Conservation (phyloP, 345 rosid genomes). For the Cardamine chenopodiifolia region DNA sequence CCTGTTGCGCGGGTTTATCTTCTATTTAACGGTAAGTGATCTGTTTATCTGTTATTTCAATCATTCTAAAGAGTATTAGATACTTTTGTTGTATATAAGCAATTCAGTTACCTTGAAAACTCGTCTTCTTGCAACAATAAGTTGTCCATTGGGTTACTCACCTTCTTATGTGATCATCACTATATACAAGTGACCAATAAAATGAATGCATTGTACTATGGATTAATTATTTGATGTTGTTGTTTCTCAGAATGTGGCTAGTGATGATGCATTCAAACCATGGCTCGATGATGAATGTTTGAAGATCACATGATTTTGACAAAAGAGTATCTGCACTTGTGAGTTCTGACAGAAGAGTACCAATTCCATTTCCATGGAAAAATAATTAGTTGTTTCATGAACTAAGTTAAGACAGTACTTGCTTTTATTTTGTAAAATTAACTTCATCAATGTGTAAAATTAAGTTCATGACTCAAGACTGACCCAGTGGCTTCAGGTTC, state of each 20-base stretch:
- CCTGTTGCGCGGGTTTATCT: conserved; percentile 77
- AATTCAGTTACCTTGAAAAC: background rate
- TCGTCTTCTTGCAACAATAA: background rate
- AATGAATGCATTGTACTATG: background rate
- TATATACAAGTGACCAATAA: background rate
- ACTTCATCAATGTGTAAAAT: conserved; percentile 1
- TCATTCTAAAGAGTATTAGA: background rate
- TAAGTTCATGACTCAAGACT: conserved; percentile 8
- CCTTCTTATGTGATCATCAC: background rate
- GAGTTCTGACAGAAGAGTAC: conserved; percentile 2
- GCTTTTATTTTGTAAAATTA: conserved; percentile 9
- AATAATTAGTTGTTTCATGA: conserved; percentile 7
- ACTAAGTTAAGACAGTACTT: background rate
- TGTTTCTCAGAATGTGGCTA: conserved; percentile 49
- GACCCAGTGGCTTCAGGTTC: background rate
- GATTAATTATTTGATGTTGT: background rate
- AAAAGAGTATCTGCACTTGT: conserved; percentile 4
- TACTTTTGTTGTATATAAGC: background rate
- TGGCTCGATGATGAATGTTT: conserved; percentile 57
- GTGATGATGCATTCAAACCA: conserved; percentile 57
- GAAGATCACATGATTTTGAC: conserved; percentile 27
- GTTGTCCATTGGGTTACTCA: background rate
- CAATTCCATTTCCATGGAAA: background rate
- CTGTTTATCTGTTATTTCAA: background rate
- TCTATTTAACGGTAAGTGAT: conserved; percentile 60